Evolutionary conservation across 352 stramenopile genomes (phyloP).

Genomic region (Aphanomyces astaci): DNA sequence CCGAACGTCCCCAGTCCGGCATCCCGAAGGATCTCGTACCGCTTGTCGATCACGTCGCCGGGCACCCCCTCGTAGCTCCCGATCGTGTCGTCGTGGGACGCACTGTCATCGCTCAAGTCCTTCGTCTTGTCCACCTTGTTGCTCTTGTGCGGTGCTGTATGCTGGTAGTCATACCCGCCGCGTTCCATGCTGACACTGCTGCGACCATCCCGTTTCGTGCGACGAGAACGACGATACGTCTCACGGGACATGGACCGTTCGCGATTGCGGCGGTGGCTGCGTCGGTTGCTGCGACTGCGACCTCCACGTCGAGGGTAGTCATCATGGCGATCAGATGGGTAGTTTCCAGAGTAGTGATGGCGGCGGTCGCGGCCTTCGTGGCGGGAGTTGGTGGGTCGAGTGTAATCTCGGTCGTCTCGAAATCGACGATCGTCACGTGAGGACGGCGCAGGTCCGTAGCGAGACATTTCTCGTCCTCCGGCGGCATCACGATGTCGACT

Average conservation of each 20-base stretch:
- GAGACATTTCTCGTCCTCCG: neutral
- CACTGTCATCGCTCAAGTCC: conserved; percentile 50
- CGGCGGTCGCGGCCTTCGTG: neutral
- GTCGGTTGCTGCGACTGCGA: neutral
- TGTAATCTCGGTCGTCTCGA: neutral
- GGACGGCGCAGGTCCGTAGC: neutral
- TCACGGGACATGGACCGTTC: conserved; percentile 2
- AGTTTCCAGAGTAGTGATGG: neutral
- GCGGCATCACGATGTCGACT: neutral
- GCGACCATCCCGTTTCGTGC: conserved; percentile 11
- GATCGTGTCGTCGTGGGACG: conserved; percentile 69
- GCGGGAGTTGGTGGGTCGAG: neutral
- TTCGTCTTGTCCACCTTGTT: conserved; percentile 8
- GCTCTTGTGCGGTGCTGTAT: conserved; percentile 9
- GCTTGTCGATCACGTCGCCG: conserved; percentile 79
- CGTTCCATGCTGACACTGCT: conserved; percentile 19
- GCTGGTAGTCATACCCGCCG: conserved; percentile 7
- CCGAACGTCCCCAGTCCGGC: conserved; percentile 93
- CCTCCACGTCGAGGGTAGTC: neutral
- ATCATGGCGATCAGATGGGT: neutral
- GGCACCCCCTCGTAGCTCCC: conserved; percentile 73
- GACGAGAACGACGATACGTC: conserved; percentile 18
- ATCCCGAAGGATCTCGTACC: conserved; percentile 89
- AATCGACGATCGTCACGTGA: neutral
- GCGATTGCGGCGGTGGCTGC: conserved; percentile 4